Evolutionary conservation across 2,329 filamentous ascomycete genomes (phyloP).

Genomic region (Diplodia intermedia): DNA sequence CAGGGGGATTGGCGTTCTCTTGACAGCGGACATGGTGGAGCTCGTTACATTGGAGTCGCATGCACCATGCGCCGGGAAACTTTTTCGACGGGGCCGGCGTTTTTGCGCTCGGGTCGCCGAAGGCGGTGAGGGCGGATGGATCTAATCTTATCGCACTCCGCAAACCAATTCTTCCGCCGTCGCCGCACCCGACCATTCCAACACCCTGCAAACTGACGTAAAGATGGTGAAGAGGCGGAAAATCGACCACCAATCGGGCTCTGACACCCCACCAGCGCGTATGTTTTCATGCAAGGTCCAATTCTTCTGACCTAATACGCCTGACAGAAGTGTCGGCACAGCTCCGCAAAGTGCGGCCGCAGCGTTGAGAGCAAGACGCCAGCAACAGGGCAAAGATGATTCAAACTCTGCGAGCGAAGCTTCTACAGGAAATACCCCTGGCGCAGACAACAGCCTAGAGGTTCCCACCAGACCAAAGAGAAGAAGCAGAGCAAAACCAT

Average conservation of each 20-base stretch:
- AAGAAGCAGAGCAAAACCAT: constrained; percentile 3
- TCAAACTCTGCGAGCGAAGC: background rate
- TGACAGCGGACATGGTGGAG: constrained; percentile 45
- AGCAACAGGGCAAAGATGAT: constrained; percentile 4
- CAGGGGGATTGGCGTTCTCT: constrained; percentile 45
- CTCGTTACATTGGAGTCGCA: constrained; percentile 35
- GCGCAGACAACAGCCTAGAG: background rate
- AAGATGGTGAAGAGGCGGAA: constrained; percentile 26
- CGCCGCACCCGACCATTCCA: background rate
- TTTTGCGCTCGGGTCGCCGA: constrained; percentile 22
- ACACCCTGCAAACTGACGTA: background rate
- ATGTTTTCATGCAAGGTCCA: background rate
- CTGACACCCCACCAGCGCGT: background rate
- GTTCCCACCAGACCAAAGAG: background rate
- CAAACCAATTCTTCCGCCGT: constrained; percentile 24
- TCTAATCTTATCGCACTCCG: constrained; percentile 30
- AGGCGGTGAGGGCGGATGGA: constrained; percentile 19
- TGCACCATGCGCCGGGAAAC: constrained; percentile 23
- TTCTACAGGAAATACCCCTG: background rate
- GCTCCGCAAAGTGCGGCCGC: constrained; percentile 31
- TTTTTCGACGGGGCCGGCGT: constrained; percentile 27
- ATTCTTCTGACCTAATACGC: constrained; percentile 23
- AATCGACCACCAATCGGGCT: constrained; percentile 4
- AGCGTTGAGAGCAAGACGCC: constrained; percentile 22
- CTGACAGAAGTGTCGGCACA: constrained; percentile 22